Conservation (phyloP, 116 monocot species). For the Cymodocea nodosa region DNA sequence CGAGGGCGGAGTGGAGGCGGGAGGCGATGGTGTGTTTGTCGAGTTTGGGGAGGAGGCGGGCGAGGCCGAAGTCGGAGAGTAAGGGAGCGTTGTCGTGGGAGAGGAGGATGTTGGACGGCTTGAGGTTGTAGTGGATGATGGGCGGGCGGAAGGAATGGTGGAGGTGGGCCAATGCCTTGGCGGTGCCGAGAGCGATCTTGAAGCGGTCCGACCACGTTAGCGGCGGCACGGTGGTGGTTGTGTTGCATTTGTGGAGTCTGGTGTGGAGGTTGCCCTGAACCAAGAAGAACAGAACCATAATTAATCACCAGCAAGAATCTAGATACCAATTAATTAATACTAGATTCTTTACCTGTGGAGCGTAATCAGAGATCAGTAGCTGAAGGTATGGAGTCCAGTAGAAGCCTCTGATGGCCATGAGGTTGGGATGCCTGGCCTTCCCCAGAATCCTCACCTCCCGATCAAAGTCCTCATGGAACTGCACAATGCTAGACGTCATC, state of each 20-base stretch:
- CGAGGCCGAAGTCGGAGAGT: slow-evolving; percentile 68
- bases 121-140: slow-evolving; percentile 66
- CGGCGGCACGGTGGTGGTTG: background rate
- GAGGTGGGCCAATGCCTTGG: slow-evolving; percentile 53
- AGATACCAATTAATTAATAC: no score
- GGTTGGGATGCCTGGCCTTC: slow-evolving; percentile 63
- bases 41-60: slow-evolving; percentile 36
- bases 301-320: background rate
- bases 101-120: slow-evolving; percentile 61
- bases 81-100: slow-evolving; percentile 23
- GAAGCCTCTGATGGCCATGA: slow-evolving; percentile 62
- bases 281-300: background rate
- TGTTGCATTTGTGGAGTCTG: slow-evolving; percentile 23
- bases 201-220: slow-evolving; percentile 58
- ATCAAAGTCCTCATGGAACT: slow-evolving; percentile 67
- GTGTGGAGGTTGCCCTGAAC: slow-evolving; percentile 30
- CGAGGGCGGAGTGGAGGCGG: slow-evolving; percentile 29
- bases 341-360: background rate
- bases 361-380: slow-evolving; percentile 56
- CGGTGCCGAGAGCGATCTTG: slow-evolving; percentile 49
- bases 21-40: slow-evolving; percentile 22
- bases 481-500: slow-evolving; percentile 25
- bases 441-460: slow-evolving; percentile 49
- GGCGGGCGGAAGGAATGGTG: slow-evolving; percentile 59
- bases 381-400: slow-evolving; percentile 80